Conservation (phyloP, 2,329 filamentous ascomycete species). For the Aspergillus transmontanensis region DNA sequence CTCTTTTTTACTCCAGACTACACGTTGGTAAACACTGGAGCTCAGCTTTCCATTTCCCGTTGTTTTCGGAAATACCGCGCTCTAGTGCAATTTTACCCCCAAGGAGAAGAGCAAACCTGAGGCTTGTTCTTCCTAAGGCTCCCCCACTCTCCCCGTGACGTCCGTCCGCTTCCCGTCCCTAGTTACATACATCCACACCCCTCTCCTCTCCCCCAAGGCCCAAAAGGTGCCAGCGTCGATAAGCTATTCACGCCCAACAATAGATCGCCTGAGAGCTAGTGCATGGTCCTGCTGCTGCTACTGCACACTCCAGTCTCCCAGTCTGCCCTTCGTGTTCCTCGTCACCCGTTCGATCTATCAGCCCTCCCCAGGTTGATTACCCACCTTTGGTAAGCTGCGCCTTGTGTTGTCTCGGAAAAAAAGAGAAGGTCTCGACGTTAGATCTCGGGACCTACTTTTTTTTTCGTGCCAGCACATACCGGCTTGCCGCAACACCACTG, state of each 20-base stretch:
- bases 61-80: background rate
- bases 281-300: background rate
- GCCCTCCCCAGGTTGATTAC: background rate
- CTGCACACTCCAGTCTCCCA: background rate
- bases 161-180: constrained; percentile 7
- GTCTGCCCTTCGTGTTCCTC: background rate
- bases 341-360: background rate
- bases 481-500: constrained; percentile 16
- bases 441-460: constrained; percentile 21
- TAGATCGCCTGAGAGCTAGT: background rate
- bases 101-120: background rate
- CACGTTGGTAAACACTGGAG: background rate
- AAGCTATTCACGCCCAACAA: constrained; percentile 3
- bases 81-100: background rate
- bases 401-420: constrained; percentile 27
- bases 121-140: background rate
- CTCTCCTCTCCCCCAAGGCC: constrained; percentile 26
- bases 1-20: background rate
- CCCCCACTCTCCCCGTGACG: constrained; percentile 17
- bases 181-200: constrained; percentile 5
- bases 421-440: constrained; percentile 26
- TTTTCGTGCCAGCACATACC: constrained; percentile 26
- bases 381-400: constrained; percentile 25
- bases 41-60: background rate
- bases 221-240: constrained; percentile 8